Evolutionary conservation across 2,329 filamentous ascomycete species (phyloP).

Genomic region (Kalaharituber pfeilii): DNA sequence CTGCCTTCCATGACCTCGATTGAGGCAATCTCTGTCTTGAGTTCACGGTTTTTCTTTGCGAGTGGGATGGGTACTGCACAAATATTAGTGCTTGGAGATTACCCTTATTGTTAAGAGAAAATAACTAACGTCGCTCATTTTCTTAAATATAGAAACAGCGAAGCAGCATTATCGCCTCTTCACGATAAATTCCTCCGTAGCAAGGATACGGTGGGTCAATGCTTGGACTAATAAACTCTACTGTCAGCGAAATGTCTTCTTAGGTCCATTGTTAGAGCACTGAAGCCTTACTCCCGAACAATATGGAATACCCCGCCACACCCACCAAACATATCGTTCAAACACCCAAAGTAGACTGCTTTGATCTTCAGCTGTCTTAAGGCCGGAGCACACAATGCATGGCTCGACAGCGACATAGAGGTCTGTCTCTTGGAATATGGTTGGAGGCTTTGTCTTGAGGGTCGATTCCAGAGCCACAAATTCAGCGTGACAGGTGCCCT

Average conservation of each 20-base stretch:
- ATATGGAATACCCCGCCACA: constrained; percentile 85
- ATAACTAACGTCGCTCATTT: constrained; percentile 59
- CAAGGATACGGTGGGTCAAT: constrained; percentile 44
- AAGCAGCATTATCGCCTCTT: constrained; percentile 83
- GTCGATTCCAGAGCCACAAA: constrained; percentile 67
- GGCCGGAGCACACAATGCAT: constrained; percentile 87
- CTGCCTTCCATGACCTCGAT: constrained; percentile 5
- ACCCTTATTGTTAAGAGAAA: neutral
- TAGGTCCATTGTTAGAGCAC: constrained; percentile 20
- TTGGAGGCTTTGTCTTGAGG: constrained; percentile 45
- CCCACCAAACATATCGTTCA: constrained; percentile 93
- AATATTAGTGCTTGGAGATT: neutral
- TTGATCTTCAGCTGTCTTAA: constrained; percentile 75
- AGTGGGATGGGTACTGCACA: constrained; percentile 18
- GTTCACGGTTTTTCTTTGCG: constrained; percentile 20
- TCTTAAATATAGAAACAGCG: constrained; percentile 95
- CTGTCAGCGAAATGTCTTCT: too few species aligned
- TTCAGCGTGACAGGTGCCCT: constrained; percentile 89
- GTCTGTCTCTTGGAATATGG: constrained; percentile 53
- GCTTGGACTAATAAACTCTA: constrained; percentile 29
- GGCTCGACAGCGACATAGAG: constrained; percentile 97
- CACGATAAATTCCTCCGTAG: constrained; percentile 49
- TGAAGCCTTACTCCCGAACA: constrained; percentile 43
- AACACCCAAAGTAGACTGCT: constrained; percentile 84
- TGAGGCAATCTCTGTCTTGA: constrained; percentile 19